phyloP scores from a whole-genome alignment of 2,329 filamentous ascomycete genomes.

The Metarhizium album region DNA sequence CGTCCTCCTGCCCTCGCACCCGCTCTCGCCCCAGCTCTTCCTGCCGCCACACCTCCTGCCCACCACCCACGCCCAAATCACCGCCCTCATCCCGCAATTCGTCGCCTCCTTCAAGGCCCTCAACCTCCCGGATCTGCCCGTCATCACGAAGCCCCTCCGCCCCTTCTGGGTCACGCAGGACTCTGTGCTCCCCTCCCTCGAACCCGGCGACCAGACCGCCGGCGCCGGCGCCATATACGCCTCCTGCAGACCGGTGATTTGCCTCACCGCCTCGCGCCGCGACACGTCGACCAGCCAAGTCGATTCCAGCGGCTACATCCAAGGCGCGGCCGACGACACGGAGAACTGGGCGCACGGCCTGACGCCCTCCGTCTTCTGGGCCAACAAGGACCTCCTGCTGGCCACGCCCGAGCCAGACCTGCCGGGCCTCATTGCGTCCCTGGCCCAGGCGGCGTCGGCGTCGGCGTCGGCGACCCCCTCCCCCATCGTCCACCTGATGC shows the following conservation, averaged over 20 bases:
- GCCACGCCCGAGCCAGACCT: conserved; percentile 54
- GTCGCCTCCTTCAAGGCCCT: conserved; percentile 42
- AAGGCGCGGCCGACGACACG: conserved; percentile 88
- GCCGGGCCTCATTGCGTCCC: conserved; percentile 33
- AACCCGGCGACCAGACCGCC: conserved; percentile 5
- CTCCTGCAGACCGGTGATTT: conserved; percentile 62
- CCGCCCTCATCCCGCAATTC: conserved; percentile 46
- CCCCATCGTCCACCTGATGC: conserved; percentile 19
- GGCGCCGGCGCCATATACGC: conserved; percentile 32
- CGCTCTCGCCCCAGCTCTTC: conserved; percentile 42
- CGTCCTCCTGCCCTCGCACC: conserved; percentile 55
- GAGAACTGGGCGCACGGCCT: conserved; percentile 86
- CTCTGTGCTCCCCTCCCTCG: conserved; percentile 30
- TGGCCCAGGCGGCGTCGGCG: conserved; percentile 15
- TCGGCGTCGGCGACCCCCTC: no score
- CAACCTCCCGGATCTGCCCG: conserved; percentile 41
- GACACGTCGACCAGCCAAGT: conserved; percentile 52
- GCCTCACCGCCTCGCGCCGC: conserved; percentile 73
- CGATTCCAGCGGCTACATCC: conserved; percentile 63
- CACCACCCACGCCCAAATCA: conserved; percentile 66
- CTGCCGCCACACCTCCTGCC: conserved; percentile 65
- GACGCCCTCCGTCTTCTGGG: conserved; percentile 73
- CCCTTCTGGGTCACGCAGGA: conserved; percentile 73
- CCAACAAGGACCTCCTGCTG: conserved; percentile 49
- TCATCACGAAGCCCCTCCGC: conserved; percentile 60